Conservation (phyloP, 1,139 yeast genomes). For the Geotrichum candidum region DNA sequence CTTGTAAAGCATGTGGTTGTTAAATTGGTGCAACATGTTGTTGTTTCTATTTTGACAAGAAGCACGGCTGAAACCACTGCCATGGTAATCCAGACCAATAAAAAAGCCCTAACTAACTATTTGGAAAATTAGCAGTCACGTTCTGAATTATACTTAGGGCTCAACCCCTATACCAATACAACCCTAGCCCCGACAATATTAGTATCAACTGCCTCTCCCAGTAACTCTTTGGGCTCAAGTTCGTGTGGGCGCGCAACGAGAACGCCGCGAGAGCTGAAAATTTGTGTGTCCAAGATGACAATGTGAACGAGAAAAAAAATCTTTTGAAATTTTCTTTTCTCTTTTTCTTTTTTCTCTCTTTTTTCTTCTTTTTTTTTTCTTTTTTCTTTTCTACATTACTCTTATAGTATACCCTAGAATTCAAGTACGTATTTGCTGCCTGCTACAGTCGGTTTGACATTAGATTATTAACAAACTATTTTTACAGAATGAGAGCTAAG, state of each 20-base stretch:
- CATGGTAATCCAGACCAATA: neutral
- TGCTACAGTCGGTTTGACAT: neutral
- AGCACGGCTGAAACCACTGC: neutral
- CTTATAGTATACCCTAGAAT: conserved; percentile 8
- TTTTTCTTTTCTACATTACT: conserved; percentile 13
- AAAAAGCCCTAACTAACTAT: neutral
- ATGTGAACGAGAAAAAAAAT: neutral
- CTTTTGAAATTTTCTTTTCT: neutral
- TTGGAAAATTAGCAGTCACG: neutral
- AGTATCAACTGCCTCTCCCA: neutral
- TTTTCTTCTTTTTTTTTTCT: conserved; percentile 4
- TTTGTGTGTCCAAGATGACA: neutral
- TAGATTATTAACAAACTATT: conserved; percentile 2
- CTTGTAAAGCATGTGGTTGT: neutral
- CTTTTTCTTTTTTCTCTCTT: neutral
- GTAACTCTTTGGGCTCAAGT: neutral
- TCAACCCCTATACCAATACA: neutral
- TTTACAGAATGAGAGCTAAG: conserved; percentile 32
- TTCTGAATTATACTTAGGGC: neutral
- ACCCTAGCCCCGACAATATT: neutral
- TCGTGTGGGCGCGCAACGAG: neutral
- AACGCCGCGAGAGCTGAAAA: neutral
- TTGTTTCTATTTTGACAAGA: neutral
- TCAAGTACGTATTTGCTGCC: conserved; percentile 8
- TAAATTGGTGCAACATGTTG: neutral